Evolutionary conservation across 2,329 filamentous ascomycete genomes (phyloP).

Genomic region (Penicillium sumatraense): DNA sequence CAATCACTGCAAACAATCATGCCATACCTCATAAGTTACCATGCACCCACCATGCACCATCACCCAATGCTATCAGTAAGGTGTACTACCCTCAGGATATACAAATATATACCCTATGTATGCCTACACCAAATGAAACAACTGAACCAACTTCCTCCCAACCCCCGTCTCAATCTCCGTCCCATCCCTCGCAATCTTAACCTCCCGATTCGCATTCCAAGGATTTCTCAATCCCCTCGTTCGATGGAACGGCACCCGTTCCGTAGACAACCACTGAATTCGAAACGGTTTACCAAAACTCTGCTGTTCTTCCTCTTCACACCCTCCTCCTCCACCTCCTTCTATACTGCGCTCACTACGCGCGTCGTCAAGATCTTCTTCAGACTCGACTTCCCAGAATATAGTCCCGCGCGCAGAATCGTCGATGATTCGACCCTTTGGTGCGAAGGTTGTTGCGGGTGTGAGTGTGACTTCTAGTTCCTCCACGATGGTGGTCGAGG

Average conservation of each 20-base stretch:
- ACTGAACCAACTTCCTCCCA: conserved; percentile 73
- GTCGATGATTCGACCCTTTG: conserved; percentile 85
- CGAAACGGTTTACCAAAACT: conserved; percentile 91
- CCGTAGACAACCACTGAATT: conserved; percentile 87
- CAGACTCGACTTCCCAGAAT: conserved; percentile 84
- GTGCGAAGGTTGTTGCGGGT: conserved; percentile 75
- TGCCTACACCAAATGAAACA: conserved; percentile 81
- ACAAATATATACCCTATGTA: no score
- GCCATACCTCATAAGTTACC: no score
- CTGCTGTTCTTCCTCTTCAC: conserved; percentile 58
- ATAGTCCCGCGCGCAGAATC: conserved; percentile 93
- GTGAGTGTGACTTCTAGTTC: conserved; percentile 80
- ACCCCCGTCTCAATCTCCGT: conserved; percentile 88
- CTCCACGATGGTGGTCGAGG: conserved; percentile 60
- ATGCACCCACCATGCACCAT: no score
- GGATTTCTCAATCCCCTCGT: conserved; percentile 87
- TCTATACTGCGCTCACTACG: conserved; percentile 52
- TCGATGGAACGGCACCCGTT: conserved; percentile 82
- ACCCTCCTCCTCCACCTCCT: conserved; percentile 54
- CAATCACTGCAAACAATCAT: no score
- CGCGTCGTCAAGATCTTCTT: conserved; percentile 42
- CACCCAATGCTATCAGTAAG: no score
- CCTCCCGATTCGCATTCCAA: conserved; percentile 93
- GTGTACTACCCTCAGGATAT: no score
- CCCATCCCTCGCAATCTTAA: conserved; percentile 94